Conservation (phyloP, 2,329 filamentous ascomycete species). For the Epichloe gansuensis region DNA sequence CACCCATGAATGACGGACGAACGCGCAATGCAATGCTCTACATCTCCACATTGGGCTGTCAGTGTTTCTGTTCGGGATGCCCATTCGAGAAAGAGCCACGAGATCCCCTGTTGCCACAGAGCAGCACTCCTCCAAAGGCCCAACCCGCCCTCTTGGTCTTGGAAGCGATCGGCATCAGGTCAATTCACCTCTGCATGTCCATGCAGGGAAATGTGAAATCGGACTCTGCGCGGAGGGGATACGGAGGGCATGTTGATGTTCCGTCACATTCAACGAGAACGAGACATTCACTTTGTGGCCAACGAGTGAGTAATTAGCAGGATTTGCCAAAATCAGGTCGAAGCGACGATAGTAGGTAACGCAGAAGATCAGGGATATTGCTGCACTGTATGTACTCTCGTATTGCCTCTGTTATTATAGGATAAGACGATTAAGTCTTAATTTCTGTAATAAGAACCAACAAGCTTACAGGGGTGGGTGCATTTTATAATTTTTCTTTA, state of each 20-base stretch:
- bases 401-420: background rate
- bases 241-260: no score
- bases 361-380: background rate
- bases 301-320: background rate
- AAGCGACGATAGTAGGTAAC: background rate
- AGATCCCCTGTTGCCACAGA: background rate
- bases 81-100: constrained; percentile 9
- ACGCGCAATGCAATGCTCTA: background rate
- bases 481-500: no score
- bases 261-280: background rate
- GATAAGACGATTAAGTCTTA: background rate
- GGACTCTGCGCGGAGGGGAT: background rate
- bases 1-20: background rate
- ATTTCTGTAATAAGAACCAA: background rate
- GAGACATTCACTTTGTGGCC: background rate
- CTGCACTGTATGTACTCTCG: background rate
- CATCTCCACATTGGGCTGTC: background rate
- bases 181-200: background rate
- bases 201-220: background rate
- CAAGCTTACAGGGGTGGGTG: background rate
- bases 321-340: background rate
- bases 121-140: background rate
- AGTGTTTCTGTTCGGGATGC: constrained; percentile 8
- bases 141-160: background rate
- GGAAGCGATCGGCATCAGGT: background rate